These are phyloP conservation scores for Flueggea neowawraea DNA, from an alignment of 441 rosid genomes.

Conservation along the genomic window DNA sequence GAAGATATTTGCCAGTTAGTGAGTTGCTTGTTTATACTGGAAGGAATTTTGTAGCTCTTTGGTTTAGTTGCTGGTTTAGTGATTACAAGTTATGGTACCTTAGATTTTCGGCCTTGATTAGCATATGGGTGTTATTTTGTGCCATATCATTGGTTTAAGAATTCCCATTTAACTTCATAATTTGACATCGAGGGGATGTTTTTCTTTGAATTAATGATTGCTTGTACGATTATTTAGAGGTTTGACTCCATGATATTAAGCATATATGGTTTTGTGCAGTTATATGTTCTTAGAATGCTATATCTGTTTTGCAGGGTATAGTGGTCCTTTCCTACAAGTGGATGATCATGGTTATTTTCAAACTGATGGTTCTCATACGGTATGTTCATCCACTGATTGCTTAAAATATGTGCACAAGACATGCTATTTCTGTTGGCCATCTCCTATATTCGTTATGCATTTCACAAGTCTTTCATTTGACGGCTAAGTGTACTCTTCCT, in stretches of 20 bases:
- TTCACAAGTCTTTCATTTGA: neutral
- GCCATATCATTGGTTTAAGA: too few species aligned
- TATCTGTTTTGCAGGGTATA: constrained; percentile 31
- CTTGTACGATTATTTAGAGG: neutral
- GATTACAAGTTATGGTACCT: too few species aligned
- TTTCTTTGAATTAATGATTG: neutral
- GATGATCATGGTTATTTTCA: constrained; percentile 38
- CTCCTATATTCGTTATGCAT: neutral
- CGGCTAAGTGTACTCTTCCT: neutral
- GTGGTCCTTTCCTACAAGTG: constrained; percentile 22
- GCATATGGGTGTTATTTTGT: neutral
- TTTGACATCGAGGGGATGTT: neutral
- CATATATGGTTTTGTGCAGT: neutral
- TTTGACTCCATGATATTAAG: constrained; percentile 4
- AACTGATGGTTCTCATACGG: constrained; percentile 28
- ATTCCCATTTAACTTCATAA: neutral
- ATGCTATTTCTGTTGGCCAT: neutral
- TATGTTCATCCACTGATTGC: constrained; percentile 18
- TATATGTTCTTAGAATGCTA: neutral
- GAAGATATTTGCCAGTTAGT: too few species aligned
- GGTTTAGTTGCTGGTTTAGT: too few species aligned
- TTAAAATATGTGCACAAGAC: neutral
- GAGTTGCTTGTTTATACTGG: too few species aligned
- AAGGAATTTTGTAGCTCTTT: too few species aligned
- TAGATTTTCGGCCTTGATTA: neutral